phyloP scores from a whole-genome alignment of 176 grass and related monocot genomes.

The Raddia distichophylla region DNA sequence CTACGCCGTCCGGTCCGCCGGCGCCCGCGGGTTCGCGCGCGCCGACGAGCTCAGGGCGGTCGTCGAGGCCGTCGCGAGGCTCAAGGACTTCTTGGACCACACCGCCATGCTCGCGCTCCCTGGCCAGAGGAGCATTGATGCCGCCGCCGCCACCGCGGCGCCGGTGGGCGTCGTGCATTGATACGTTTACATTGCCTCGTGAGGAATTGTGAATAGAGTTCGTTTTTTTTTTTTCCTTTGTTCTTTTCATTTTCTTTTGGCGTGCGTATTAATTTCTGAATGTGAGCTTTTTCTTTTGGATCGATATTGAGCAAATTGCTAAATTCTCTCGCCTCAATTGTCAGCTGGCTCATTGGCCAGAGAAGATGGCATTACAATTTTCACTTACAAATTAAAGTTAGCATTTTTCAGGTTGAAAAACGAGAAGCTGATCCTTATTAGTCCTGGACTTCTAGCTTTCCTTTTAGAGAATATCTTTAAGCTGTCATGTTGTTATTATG shows the following conservation, averaged over 20 bases:
- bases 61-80: conserved; percentile 71
- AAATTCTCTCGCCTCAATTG: background rate
- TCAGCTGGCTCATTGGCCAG: background rate
- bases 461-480: background rate
- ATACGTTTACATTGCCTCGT: background rate
- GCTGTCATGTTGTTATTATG: background rate
- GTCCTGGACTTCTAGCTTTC: too few relatives aligned
- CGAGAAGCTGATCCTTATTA: background rate
- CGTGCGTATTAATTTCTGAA: conserved; percentile 49
- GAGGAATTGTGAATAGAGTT: conserved; percentile 41
- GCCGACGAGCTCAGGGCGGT: conserved; percentile 75
- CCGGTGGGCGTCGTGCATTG: conserved; percentile 38
- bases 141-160: conserved; percentile 9
- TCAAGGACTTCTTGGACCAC: conserved; percentile 92
- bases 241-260: background rate
- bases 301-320: conserved; percentile 23
- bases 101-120: conserved; percentile 94
- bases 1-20: conserved; percentile 70
- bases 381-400: background rate
- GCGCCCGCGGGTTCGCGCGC: conserved; percentile 70
- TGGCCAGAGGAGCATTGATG: conserved; percentile 73
- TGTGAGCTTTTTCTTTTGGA: conserved; percentile 1
- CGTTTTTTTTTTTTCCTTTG: background rate
- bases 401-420: background rate
- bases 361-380: background rate